Conservation (phyloP, 164 flowering plant species). For the Berberis vulgaris region DNA sequence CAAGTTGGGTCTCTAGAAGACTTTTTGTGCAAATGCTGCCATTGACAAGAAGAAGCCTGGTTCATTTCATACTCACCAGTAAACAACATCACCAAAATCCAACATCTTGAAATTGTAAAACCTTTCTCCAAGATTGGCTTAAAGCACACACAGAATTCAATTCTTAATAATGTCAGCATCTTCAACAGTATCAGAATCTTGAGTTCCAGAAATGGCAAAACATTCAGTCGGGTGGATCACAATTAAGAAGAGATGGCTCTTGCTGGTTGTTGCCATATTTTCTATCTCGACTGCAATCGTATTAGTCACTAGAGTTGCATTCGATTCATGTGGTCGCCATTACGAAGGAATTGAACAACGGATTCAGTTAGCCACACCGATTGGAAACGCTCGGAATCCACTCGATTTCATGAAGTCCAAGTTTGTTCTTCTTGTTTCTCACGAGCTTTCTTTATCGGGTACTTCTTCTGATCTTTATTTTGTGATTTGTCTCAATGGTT, state of each 20-base stretch:
- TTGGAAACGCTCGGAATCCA: slow-evolving; percentile 19
- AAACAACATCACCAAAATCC: no score
- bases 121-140: no score
- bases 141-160: background rate
- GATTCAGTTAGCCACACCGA: slow-evolving; percentile 7
- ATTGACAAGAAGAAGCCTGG: no score
- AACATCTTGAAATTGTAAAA: no score
- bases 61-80: no score
- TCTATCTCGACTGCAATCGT: slow-evolving; percentile 40
- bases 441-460: slow-evolving; percentile 87
- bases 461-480: background rate
- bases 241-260: slow-evolving; percentile 42
- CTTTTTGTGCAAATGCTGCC: no score
- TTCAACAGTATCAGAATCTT: background rate
- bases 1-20: no score
- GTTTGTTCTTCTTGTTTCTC: slow-evolving; percentile 76
- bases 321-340: slow-evolving; percentile 34
- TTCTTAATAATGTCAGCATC: background rate
- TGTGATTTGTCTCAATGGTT: no score
- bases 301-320: slow-evolving; percentile 36
- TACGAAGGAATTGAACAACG: slow-evolving; percentile 2
- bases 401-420: slow-evolving; percentile 76
- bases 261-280: slow-evolving; percentile 33
- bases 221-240: slow-evolving; percentile 30
- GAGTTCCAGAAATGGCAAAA: slow-evolving; percentile 32